Evolutionary conservation across 768 basidiomycete genomes (phyloP).

Genomic region (Phanerochaete carnosa): DNA sequence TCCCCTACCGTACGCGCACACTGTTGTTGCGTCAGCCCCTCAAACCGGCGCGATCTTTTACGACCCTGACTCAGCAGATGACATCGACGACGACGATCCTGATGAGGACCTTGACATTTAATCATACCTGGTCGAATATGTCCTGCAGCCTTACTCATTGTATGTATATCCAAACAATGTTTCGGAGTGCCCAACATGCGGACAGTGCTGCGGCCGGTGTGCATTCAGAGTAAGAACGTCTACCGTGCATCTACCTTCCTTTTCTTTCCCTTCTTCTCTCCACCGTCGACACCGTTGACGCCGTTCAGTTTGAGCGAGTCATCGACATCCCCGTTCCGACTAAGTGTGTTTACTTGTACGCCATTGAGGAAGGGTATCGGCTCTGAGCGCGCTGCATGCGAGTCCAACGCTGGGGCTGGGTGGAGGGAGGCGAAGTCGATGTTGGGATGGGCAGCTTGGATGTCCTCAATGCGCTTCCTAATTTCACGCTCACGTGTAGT

Average conservation of each 20-base stretch:
- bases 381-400: neutral
- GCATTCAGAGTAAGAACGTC: neutral
- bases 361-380: neutral
- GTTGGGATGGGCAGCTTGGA: conserved; percentile 22
- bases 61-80: conserved; percentile 91
- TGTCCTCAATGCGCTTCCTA: conserved; percentile 73
- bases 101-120: conserved; percentile 51
- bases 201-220: neutral
- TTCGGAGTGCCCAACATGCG: neutral
- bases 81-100: conserved; percentile 94
- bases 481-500: conserved; percentile 77
- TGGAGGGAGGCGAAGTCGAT: neutral
- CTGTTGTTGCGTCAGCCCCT: conserved; percentile 52
- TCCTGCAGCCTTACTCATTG: too few species aligned
- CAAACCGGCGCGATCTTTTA: conserved; percentile 64
- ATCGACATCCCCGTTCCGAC: neutral
- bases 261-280: conserved; percentile 46
- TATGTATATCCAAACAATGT: too few species aligned
- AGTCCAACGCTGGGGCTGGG: neutral
- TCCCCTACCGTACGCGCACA: conserved; percentile 86
- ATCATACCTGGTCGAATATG: neutral
- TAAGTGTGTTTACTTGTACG: neutral
- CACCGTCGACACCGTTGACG: conserved; percentile 9
- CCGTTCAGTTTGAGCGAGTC: neutral
- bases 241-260: conserved; percentile 45